phyloP scores from a whole-genome alignment of 306 rosid species.

The Castanea crenata region DNA sequence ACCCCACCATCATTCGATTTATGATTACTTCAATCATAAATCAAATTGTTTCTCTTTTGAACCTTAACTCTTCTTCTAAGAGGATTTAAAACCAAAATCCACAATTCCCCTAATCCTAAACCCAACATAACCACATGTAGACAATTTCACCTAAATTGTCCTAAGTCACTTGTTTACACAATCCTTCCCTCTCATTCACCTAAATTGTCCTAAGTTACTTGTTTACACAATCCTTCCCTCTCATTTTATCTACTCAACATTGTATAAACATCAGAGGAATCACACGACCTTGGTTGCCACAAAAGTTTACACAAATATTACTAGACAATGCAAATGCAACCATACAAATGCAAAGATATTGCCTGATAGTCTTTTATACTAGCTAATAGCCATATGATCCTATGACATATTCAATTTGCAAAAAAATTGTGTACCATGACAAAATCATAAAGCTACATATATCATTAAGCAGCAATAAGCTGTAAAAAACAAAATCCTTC shows the following conservation, averaged over 20 bases:
- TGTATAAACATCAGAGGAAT: no score
- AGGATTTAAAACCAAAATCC: no score
- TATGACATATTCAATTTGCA: neutral
- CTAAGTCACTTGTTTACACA: conserved; percentile 22
- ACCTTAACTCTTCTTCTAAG: no score
- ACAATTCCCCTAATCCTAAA: no score
- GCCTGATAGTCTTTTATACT: neutral
- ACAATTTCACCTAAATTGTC: no score
- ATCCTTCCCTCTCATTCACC: conserved; percentile 17
- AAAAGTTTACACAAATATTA: neutral
- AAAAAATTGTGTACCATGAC: neutral
- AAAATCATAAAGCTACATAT: neutral
- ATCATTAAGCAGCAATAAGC: neutral
- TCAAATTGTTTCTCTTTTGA: no score
- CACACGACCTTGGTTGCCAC: conserved; percentile 43
- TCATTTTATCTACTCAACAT: no score
- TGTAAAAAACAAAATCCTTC: neutral
- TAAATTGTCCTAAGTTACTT: neutral
- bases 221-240: conserved; percentile 29
- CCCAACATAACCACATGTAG: no score
- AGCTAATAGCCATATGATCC: no score
- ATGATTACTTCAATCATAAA: no score
- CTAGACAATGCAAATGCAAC: neutral
- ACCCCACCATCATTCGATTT: neutral
- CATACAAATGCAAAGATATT: neutral